Base-by-base conservation (phyloP, 2,329 filamentous ascomycete genomes). In the Fusarium solani-melongenae region DNA sequence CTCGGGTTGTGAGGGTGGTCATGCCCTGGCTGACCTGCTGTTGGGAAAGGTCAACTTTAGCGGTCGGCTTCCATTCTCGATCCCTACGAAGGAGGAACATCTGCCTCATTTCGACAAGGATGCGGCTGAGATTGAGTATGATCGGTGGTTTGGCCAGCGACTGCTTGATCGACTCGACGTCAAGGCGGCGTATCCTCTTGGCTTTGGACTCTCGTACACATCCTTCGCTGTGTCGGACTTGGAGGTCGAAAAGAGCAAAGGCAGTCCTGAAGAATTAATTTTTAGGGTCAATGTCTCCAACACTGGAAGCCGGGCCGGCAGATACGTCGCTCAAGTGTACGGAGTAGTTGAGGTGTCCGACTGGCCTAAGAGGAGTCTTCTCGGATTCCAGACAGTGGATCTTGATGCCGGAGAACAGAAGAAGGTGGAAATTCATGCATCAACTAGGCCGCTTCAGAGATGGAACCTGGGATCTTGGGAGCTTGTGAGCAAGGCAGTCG, bases 171-270 rank as follows among this genome's bases (percentile, higher is more conserved):
- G 62, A 5, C 58, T 67, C 2, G 46, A 60, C 1, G 59, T 73
- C 8, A 55, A 55, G 3, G 72, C 75, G 0, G 67, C 66, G 0
- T 77, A 69, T 20, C 75, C 73, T 7, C 57, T 77, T 6, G 76
- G 73, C 0, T 77, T 69, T 58, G 76, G 76, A 4, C 29, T 75
- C 3, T 77, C 75, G 1, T 78, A 78, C 39, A 75, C 75, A 2
- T 38, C 36, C 0, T 76, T 76, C 29, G 12, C 17, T 3, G 15
- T 63, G 7, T 44, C 36, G 2, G 34, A 56, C 14, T 27, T 63
- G 5, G 17, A 39, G 15, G 46, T 64, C 1, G 20, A 36, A 4
- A n/a, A 33, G 15, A 33, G 6, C 14, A 58, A 69, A 8, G 29
- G 17, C 1, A 29, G 51, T 6, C 8, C 59, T 1, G 58, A 66